Conservation (phyloP, 495 filamentous ascomycete species). For the Penicillium ochrochloron region DNA sequence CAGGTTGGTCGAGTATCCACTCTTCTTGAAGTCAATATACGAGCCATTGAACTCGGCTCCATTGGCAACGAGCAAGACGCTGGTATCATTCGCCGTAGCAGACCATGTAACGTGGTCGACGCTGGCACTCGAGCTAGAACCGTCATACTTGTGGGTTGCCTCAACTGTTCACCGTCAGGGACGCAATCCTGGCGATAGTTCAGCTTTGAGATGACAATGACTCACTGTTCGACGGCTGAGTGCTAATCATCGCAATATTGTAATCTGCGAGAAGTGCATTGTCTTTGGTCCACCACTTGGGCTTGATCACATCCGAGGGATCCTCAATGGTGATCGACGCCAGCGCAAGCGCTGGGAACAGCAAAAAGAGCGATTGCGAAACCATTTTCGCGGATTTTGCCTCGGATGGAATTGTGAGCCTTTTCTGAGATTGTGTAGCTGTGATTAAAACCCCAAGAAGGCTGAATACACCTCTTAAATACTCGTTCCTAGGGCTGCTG, state of each 20-base stretch:
- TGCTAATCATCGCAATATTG: slow-evolving; percentile 12
- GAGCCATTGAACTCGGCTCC: slow-evolving; percentile 17
- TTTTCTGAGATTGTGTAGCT: background rate
- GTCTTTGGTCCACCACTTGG: slow-evolving; percentile 14
- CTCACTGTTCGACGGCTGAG: slow-evolving; percentile 19
- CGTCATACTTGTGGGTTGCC: slow-evolving; percentile 17
- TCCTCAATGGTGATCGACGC: slow-evolving; percentile 22
- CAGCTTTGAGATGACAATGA: background rate
- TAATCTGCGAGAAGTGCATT: slow-evolving; percentile 25
- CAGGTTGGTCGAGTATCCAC: slow-evolving; percentile 24
- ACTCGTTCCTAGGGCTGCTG: background rate
- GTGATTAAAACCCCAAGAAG: background rate
- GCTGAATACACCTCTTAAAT: background rate
- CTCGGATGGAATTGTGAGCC: background rate
- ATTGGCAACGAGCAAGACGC: slow-evolving; percentile 22
- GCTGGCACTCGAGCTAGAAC: slow-evolving; percentile 5
- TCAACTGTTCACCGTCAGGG: slow-evolving; percentile 11
- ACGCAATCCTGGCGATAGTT: background rate
- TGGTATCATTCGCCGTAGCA: slow-evolving; percentile 27
- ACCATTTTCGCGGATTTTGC: slow-evolving; percentile 3
- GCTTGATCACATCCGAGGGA: slow-evolving; percentile 23
- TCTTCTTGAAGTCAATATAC: slow-evolving; percentile 20
- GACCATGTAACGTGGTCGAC: slow-evolving; percentile 21
- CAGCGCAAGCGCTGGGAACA: slow-evolving; percentile 18
- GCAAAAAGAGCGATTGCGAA: slow-evolving; percentile 8